phyloP scores from a whole-genome alignment of 1,284 basidiomycete genomes.

The Lignosus rhinocerotis region DNA sequence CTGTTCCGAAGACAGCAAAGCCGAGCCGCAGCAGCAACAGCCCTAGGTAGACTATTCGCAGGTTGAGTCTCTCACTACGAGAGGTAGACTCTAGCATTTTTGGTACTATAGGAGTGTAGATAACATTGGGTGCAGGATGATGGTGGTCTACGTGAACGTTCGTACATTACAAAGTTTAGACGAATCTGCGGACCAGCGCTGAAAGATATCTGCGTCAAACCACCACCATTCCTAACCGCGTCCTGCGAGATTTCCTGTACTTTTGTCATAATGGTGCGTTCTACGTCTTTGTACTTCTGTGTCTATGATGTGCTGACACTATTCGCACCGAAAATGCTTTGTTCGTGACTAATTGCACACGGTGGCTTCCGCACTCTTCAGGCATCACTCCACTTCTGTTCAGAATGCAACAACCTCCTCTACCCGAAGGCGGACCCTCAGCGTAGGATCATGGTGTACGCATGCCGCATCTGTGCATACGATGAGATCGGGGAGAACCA shows the following conservation, averaged over 20 bases:
- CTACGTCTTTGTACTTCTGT: neutral
- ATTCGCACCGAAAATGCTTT: too few species aligned
- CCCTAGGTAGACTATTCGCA: slow-evolving; percentile 12
- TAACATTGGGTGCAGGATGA: too few species aligned
- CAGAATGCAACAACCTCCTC: slow-evolving; percentile 92
- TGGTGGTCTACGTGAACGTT: too few species aligned
- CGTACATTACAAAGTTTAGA: too few species aligned
- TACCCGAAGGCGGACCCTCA: slow-evolving; percentile 91
- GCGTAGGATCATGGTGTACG: slow-evolving; percentile 87
- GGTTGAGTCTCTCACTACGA: neutral
- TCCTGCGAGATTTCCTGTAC: neutral
- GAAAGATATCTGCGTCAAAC: neutral
- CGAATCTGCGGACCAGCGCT: too few species aligned
- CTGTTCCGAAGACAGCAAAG: slow-evolving; percentile 37
- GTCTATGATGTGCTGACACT: neutral
- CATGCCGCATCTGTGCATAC: slow-evolving; percentile 91
- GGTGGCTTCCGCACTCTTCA: slow-evolving; percentile 28
- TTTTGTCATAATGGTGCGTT: neutral
- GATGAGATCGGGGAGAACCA: slow-evolving; percentile 86
- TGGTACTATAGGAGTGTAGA: too few species aligned
- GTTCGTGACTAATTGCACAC: neutral
- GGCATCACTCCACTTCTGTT: slow-evolving; percentile 85
- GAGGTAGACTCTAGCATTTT: too few species aligned
- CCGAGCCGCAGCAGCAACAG: slow-evolving; percentile 31
- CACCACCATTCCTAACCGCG: neutral